phyloP scores from a whole-genome alignment of 73 alveolate genomes.

The Tetrahymena elliotti region DNA sequence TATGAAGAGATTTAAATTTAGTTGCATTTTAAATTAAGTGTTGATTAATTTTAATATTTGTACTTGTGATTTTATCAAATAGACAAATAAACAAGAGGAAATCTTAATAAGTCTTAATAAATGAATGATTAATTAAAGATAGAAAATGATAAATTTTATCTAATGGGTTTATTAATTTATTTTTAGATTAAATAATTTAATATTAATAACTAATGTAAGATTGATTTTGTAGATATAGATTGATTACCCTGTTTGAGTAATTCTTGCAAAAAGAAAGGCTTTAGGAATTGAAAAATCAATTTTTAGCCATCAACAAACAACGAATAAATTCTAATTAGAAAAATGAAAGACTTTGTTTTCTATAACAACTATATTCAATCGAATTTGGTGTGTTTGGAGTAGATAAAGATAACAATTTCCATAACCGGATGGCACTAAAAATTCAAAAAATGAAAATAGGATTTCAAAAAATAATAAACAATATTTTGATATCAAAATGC shows the following conservation, averaged over 20 bases:
- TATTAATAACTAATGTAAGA: not conserved
- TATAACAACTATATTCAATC: not conserved
- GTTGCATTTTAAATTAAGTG: too few relatives aligned
- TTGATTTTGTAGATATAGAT: not conserved
- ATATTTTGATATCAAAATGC: not conserved
- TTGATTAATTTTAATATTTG: too few relatives aligned
- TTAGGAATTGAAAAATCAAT: too few relatives aligned
- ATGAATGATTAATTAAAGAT: not conserved
- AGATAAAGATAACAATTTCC: not conserved
- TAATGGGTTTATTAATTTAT: not conserved
- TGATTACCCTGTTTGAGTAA: not conserved
- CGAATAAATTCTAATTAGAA: not conserved
- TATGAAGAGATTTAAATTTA: too few relatives aligned
- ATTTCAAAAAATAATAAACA: not conserved
- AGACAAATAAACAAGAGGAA: not conserved
- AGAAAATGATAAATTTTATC: not conserved
- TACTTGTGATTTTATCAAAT: not conserved
- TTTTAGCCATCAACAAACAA: too few relatives aligned
- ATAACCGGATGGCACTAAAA: not conserved
- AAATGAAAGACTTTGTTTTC: not conserved
- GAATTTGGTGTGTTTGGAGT: not conserved
- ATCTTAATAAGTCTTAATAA: too few relatives aligned
- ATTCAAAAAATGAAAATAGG: not conserved
- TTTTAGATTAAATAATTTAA: not conserved
- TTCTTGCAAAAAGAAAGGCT: not conserved